Conservation (phyloP, 2,329 filamentous ascomycete genomes). For the Colletotrichum somersetense region DNA sequence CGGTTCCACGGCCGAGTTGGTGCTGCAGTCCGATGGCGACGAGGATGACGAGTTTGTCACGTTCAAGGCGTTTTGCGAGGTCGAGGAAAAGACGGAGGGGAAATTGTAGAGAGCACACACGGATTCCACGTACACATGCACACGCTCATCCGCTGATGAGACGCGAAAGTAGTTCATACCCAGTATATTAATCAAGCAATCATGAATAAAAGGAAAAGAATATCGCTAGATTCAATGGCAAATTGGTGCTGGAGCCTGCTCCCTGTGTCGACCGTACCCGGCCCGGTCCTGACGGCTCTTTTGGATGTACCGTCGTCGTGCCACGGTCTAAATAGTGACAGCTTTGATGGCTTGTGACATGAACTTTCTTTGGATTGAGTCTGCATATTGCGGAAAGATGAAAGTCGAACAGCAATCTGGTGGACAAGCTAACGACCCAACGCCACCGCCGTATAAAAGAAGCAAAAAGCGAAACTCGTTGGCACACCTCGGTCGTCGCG, state of each 20-base stretch:
- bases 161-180: constrained; percentile 31
- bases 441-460: background rate
- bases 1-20: constrained; percentile 86
- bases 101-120: constrained; percentile 45
- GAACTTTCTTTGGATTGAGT: background rate
- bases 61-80: constrained; percentile 95
- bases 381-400: too few species aligned
- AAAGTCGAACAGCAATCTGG: background rate
- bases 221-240: constrained; percentile 7
- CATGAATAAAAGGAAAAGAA: background rate
- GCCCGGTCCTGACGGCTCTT: background rate
- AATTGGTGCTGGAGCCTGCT: constrained; percentile 1
- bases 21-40: constrained; percentile 76
- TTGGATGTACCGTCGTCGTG: background rate
- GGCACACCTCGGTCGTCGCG: background rate
- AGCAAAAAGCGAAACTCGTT: background rate
- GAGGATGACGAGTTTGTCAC: constrained; percentile 81
- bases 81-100: constrained; percentile 63
- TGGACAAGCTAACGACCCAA: background rate
- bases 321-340: background rate
- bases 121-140: background rate
- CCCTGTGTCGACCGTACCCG: background rate
- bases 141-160: background rate
- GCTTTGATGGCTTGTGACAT: background rate
- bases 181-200: constrained; percentile 14